phyloP scores from a whole-genome alignment of 2,329 filamentous ascomycete genomes.

The Apiospora rasikravindrae region DNA sequence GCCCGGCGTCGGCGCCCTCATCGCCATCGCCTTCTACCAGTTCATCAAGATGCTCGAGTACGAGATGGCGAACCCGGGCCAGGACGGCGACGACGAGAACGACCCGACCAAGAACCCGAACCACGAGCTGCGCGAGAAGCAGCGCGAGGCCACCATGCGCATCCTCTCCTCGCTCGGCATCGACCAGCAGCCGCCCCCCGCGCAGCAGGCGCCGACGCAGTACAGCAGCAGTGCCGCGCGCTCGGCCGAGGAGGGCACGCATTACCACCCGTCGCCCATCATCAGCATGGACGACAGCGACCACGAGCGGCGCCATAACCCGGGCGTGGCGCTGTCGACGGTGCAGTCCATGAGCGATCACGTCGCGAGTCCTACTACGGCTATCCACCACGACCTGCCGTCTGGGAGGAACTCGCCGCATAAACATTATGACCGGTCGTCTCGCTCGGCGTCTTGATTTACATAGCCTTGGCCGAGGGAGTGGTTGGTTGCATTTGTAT shows the following conservation, averaged over 20 bases:
- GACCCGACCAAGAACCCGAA: slow-evolving; percentile 29
- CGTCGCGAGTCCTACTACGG: background rate
- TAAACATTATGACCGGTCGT: background rate
- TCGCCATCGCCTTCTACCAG: slow-evolving; percentile 42
- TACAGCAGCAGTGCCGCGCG: slow-evolving; percentile 3
- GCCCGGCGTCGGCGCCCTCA: slow-evolving; percentile 44
- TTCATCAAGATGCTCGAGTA: slow-evolving; percentile 48
- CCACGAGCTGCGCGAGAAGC: slow-evolving; percentile 28
- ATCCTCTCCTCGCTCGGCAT: slow-evolving; percentile 24
- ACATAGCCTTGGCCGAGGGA: background rate
- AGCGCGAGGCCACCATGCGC: slow-evolving; percentile 26
- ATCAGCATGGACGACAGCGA: slow-evolving; percentile 21
- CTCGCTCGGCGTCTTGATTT: background rate
- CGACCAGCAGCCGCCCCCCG: slow-evolving; percentile 2
- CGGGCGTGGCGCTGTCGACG: slow-evolving; percentile 24
- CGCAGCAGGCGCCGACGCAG: background rate
- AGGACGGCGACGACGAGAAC: slow-evolving; percentile 34
- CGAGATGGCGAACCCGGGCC: slow-evolving; percentile 43
- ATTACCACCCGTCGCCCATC: slow-evolving; percentile 21
- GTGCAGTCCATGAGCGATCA: slow-evolving; percentile 26
- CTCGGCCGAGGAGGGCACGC: slow-evolving; percentile 24
- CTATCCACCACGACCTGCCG: background rate
- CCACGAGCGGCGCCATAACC: background rate
- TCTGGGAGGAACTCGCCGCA: slow-evolving; percentile 4
- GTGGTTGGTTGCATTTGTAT: background rate